Evolutionary conservation across 2,329 filamentous ascomycete species (phyloP), one percentile per base, ranked within the genome.

Genomic region (Cytospora piceicola): DNA sequence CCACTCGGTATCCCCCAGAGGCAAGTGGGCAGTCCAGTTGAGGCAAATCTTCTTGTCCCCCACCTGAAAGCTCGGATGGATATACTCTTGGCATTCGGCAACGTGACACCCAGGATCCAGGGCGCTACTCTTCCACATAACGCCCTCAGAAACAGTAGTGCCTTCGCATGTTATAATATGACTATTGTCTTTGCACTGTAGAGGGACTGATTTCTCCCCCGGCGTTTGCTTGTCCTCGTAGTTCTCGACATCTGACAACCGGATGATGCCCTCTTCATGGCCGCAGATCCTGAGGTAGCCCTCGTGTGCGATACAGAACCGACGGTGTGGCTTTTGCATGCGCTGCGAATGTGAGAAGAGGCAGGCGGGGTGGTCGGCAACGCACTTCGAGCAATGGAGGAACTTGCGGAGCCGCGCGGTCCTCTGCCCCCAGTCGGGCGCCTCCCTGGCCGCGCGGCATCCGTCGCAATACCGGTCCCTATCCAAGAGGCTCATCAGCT

Each of bases 221-320:
- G 17, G 11, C 20, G 9, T 4, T 17, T 0, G 0, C 14, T 7
- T 12, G 12, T 11, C 6, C 7, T 17, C 27, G 27, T 29, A 4
- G 20, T n/a, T 22, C 24, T 27, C 22, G 24, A 58, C n/a, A n/a
- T 39, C 36, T 22, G 32, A 27, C 56, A 36, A 58, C 22, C 56
- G 22, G 20, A 63, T 14, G 15, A 57, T 52, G 11, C 61, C 52
- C 36, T 49, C 15, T 8, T 51, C n/a, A 22, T 63, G 53, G 29
- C 34, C n/a, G 29, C 61, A 63, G 1, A 58, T 15, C 8, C 61
- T 53, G 27, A 63, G 14, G 1, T 57, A 63, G 7, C 53, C 53
- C 17, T 63, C 36, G 30, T 63, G 61, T 24, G 53, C 61, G n/a
- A 63, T 57, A 34, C 53, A 63, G 4, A n/a, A 15, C 4, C 53